Conservation (phyloP, 2,329 filamentous ascomycete species). For the Fusarium protoensiforme region DNA sequence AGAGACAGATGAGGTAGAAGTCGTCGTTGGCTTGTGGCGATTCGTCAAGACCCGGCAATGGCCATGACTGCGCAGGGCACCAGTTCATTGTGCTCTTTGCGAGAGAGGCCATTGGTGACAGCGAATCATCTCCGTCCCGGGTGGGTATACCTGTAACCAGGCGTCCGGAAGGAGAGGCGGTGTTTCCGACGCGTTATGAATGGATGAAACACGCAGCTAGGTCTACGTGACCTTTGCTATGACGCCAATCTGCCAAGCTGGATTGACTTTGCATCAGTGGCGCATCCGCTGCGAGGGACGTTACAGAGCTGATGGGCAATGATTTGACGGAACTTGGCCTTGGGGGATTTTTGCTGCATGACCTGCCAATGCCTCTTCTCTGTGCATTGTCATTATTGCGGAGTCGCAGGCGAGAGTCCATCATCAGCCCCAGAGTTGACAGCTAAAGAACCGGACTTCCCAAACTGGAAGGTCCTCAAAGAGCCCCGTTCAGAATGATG, state of each 20-base stretch:
- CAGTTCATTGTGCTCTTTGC: neutral
- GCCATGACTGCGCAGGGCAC: neutral
- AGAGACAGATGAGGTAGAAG: neutral
- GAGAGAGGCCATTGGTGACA: neutral
- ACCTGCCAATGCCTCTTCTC: neutral
- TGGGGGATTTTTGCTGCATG: neutral
- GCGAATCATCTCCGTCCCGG: neutral
- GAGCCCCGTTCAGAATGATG: neutral
- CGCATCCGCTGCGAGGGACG: neutral
- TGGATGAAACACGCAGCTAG: slow-evolving; percentile 1
- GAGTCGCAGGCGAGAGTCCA: neutral
- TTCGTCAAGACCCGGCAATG: neutral
- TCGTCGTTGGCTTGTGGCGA: slow-evolving; percentile 1
- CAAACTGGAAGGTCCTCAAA: neutral
- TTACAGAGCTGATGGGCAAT: neutral
- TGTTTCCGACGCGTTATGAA: neutral
- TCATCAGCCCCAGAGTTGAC: neutral
- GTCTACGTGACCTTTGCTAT: neutral
- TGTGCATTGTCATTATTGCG: neutral
- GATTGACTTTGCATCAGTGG: neutral
- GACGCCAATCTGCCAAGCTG: neutral
- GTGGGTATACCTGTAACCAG: neutral
- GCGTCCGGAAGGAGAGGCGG: neutral
- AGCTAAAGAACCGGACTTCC: neutral
- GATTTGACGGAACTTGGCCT: neutral